Evolutionary conservation across 495 filamentous ascomycete species (phyloP).

Genomic region (Penicillium bialowiezense): DNA sequence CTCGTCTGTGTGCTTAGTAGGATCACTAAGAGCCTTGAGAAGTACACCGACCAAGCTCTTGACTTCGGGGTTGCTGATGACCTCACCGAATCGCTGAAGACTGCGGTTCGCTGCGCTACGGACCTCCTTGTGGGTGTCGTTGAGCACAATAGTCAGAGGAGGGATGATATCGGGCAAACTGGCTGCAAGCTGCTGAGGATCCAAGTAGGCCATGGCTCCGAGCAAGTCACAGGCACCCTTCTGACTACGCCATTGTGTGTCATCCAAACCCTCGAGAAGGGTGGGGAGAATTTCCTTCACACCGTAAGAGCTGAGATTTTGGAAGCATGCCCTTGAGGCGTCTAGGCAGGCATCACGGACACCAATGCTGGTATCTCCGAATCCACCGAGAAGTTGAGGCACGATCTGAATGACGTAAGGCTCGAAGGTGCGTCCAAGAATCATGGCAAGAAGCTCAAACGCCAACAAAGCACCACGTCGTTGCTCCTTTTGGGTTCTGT

Average conservation of each 20-base stretch:
- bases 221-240: conserved; percentile 95
- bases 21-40: conserved; percentile 94
- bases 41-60: conserved; percentile 85
- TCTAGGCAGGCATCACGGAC: conserved; percentile 91
- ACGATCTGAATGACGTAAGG: conserved; percentile 96
- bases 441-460: conserved; percentile 81
- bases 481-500: conserved; percentile 86
- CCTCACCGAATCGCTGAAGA: conserved; percentile 95
- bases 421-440: conserved; percentile 86
- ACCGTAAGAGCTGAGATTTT: conserved; percentile 88
- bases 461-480: conserved; percentile 87
- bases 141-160: conserved; percentile 86
- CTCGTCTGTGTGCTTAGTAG: conserved; percentile 95
- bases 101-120: conserved; percentile 87
- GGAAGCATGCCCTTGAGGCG: conserved; percentile 90
- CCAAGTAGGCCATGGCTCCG: conserved; percentile 96
- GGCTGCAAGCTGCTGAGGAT: conserved; percentile 86
- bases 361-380: conserved; percentile 83
- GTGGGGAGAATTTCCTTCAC: conserved; percentile 93
- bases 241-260: conserved; percentile 95
- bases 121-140: conserved; percentile 98
- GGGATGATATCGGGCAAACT: conserved; percentile 96
- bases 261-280: conserved; percentile 87
- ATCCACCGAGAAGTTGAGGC: conserved; percentile 81
- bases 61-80: conserved; percentile 96